Percentiles rank a stretch among this genome's conserved stretches.
Conservation (phyloP, 331 rosid genomes). For the Prunus yedoensis region DNA sequence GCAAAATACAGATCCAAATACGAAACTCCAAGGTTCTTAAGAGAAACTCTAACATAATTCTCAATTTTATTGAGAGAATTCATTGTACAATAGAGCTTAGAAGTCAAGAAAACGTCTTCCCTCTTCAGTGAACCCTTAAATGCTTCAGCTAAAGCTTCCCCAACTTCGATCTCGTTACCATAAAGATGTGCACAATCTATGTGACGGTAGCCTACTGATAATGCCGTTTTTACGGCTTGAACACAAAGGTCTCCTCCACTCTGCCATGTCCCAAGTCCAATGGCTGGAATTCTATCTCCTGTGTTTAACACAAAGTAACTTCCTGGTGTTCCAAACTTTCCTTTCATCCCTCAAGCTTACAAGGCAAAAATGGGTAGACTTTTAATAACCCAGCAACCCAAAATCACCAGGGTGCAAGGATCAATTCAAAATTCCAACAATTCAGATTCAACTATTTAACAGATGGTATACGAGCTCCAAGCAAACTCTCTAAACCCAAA, state of each 20-base stretch:
- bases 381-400: conserved; percentile 8
- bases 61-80: conserved; percentile 49
- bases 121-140: conserved; percentile 38
- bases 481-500: too few relatives aligned
- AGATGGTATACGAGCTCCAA: too few relatives aligned
- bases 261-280: conserved; percentile 58
- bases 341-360: conserved; percentile 30
- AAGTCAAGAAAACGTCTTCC: conserved; percentile 48
- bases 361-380: neutral
- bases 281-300: conserved; percentile 51
- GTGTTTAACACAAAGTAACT: too few relatives aligned
- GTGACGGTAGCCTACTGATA: conserved; percentile 44
- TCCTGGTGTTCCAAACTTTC: conserved; percentile 35
- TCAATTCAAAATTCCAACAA: conserved; percentile 6
- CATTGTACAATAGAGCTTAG: conserved; percentile 48
- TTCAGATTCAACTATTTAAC: too few relatives aligned
- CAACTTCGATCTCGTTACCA: conserved; percentile 49
- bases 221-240: conserved; percentile 46
- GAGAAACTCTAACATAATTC: conserved; percentile 47
- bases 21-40: conserved; percentile 46
- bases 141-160: conserved; percentile 46
- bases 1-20: conserved; percentile 51
- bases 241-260: conserved; percentile 52
- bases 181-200: conserved; percentile 53
- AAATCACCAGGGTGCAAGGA: conserved; percentile 5